Percentiles rank a stretch among this genome's conserved stretches.
These are phyloP conservation scores for Cladosporium sp. DNA, from an alignment of 2,329 filamentous ascomycete genomes.

Conservation along the genomic window DNA sequence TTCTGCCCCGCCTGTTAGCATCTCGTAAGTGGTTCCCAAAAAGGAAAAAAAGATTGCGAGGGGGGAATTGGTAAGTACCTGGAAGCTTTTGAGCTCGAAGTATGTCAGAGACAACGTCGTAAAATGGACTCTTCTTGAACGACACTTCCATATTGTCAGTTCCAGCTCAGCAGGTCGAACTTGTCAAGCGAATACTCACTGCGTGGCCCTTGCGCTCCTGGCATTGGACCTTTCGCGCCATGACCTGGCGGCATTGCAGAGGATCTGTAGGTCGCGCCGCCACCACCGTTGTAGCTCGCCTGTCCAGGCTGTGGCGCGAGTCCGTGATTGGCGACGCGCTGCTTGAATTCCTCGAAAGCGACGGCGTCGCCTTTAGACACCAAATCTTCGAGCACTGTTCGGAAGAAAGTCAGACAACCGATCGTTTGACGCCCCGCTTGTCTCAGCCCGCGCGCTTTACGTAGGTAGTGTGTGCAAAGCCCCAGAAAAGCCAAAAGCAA, in stretches of 20 bases:
- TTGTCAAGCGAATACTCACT: neutral
- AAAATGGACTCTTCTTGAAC: slow-evolving; percentile 79
- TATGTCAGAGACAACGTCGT: slow-evolving; percentile 60
- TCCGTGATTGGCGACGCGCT: slow-evolving; percentile 38
- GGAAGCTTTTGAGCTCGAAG: slow-evolving; percentile 63
- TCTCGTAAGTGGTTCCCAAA: slow-evolving; percentile 25
- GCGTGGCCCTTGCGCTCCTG: slow-evolving; percentile 1
- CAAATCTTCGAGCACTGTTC: slow-evolving; percentile 34
- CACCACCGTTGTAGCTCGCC: neutral
- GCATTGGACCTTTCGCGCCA: slow-evolving; percentile 11
- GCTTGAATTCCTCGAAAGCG: slow-evolving; percentile 33
- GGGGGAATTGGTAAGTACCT: slow-evolving; percentile 47
- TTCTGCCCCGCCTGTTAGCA: slow-evolving; percentile 37
- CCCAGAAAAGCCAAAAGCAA: no score
- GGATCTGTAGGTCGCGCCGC: neutral
- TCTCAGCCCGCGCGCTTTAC: no score
- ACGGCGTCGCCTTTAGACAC: slow-evolving; percentile 30
- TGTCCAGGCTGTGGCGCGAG: slow-evolving; percentile 24
- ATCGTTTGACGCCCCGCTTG: no score
- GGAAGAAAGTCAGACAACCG: neutral
- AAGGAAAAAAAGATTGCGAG: neutral
- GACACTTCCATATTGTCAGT: slow-evolving; percentile 5
- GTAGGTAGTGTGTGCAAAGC: no score
- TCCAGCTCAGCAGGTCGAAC: neutral
- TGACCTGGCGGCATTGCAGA: neutral